phyloP scores from a whole-genome alignment of 139 green algal species.

The Astrephomene gubernaculifera region DNA sequence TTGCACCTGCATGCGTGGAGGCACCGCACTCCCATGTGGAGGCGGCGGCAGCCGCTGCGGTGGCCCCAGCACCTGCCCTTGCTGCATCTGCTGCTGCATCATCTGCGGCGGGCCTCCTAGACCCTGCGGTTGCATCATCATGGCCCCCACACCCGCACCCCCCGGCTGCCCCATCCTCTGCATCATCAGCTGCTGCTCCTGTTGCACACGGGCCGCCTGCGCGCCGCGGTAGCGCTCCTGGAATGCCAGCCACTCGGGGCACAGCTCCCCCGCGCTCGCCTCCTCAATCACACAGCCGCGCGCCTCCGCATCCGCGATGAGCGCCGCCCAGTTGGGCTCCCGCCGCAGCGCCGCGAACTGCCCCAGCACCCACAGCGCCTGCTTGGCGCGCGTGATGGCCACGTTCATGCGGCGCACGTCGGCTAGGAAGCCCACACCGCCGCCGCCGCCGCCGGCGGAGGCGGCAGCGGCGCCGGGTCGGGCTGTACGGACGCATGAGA shows the following conservation, averaged over 20 bases:
- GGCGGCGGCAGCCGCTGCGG: neutral
- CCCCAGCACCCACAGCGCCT: constrained; percentile 86
- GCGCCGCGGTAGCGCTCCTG: neutral
- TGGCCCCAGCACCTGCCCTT: neutral
- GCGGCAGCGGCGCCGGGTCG: neutral
- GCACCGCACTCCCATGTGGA: neutral
- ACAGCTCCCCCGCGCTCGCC: constrained; percentile 63
- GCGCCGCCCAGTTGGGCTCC: constrained; percentile 69
- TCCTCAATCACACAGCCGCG: constrained; percentile 68
- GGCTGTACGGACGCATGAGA: constrained; percentile 84
- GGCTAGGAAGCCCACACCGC: constrained; percentile 79
- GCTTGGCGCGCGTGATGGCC: constrained; percentile 85
- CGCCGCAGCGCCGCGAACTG: constrained; percentile 62
- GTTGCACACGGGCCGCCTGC: neutral
- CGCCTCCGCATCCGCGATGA: constrained; percentile 63
- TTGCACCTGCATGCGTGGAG: no score
- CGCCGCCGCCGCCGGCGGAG: neutral
- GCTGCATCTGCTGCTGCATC: constrained; percentile 33
- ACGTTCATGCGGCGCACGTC: constrained; percentile 91
- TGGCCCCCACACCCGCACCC: no score
- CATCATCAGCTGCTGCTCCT: no score
- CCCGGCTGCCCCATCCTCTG: no score
- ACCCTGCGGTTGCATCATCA: no score
- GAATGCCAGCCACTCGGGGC: constrained; percentile 20
- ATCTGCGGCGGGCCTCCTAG: neutral